phyloP scores from a whole-genome alignment of 1,139 yeast species.

The Candida tropicalis region DNA sequence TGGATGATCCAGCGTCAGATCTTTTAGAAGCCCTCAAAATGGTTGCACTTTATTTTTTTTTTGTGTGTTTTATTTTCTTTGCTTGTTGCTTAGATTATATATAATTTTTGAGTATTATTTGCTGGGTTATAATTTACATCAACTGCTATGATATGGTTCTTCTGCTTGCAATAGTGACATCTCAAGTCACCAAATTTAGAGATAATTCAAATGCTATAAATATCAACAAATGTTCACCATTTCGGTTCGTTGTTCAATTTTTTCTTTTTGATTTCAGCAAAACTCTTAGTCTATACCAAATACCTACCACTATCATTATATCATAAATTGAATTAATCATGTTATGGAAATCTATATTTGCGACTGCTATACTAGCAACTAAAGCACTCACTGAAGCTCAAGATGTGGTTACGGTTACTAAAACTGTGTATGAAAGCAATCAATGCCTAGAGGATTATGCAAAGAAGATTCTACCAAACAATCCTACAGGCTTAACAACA shows the following conservation, averaged over 20 bases:
- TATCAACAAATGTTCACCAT: not conserved
- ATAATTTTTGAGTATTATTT: too few relatives aligned
- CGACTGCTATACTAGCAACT: constrained; percentile 5
- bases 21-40: not conserved
- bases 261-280: not conserved
- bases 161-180: constrained; percentile 1
- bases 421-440: constrained; percentile 35
- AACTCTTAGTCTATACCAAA: not conserved
- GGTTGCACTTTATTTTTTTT: not conserved
- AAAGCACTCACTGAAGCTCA: constrained; percentile 16
- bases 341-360: constrained; percentile 8
- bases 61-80: not conserved
- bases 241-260: too few relatives aligned
- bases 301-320: not conserved
- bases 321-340: not conserved
- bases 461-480: constrained; percentile 24
- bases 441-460: constrained; percentile 28
- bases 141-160: not conserved
- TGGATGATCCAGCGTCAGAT: constrained; percentile 6
- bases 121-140: too few relatives aligned
- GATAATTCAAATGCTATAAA: not conserved
- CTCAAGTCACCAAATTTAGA: not conserved
- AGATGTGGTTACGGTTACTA: constrained; percentile 28
- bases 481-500: constrained; percentile 24
- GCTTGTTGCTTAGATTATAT: too few relatives aligned